phyloP scores from a whole-genome alignment of 257 asterid genomes.

The Solanum dulcamara region DNA sequence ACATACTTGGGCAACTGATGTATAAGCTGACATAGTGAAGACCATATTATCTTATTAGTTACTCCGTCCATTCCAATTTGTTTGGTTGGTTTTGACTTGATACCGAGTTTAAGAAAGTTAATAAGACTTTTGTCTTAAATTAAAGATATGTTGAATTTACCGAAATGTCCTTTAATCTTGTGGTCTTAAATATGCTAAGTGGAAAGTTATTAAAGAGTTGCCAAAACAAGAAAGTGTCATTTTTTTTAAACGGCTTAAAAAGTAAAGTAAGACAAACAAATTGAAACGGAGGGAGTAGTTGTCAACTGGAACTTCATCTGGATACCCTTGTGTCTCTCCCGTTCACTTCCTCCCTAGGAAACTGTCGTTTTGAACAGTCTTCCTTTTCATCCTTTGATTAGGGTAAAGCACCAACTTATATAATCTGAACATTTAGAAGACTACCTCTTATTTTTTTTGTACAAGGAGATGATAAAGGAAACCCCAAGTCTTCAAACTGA shows the following conservation, averaged over 20 bases:
- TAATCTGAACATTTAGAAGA: not conserved
- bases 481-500: constrained; percentile 25
- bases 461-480: not conserved
- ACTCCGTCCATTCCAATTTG: not conserved
- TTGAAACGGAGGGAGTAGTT: too few species aligned
- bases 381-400: not conserved
- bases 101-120: too few species aligned
- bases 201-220: not conserved
- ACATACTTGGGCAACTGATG: not conserved
- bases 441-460: constrained; percentile 27
- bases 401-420: not conserved
- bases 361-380: not conserved
- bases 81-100: not conserved
- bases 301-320: not conserved
- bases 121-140: too few species aligned
- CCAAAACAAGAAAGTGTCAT: not conserved
- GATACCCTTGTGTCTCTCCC: not conserved
- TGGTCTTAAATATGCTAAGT: not conserved
- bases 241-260: too few species aligned
- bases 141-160: too few species aligned
- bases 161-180: too few species aligned
- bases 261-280: not conserved
- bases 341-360: not conserved
- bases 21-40: not conserved
- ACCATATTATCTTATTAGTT: not conserved